A percentile compares a stretch with the other conserved stretches of the same genome.
Conservation (phyloP, 805 yeast genomes). For the Wickerhamiella azyma region DNA sequence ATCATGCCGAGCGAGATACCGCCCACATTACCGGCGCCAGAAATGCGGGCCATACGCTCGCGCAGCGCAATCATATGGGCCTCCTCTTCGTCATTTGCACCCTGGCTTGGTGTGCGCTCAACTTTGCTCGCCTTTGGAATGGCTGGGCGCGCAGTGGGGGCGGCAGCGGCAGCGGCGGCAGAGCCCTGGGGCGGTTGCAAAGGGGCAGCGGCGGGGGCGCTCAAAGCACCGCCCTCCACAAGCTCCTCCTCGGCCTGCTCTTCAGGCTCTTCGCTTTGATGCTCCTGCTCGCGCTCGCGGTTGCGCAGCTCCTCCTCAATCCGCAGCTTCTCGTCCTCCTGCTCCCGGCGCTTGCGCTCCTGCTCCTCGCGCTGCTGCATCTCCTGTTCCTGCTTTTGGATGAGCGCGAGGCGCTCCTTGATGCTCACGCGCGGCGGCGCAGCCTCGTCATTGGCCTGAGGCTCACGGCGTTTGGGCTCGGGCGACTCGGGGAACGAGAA, state of each 20-base stretch:
- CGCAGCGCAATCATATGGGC: constrained; percentile 61
- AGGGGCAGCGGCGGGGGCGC: background rate
- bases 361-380: constrained; percentile 29
- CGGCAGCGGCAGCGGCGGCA: constrained; percentile 5
- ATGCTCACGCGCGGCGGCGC: constrained; percentile 66
- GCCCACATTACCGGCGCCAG: constrained; percentile 79
- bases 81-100: constrained; percentile 33
- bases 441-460: constrained; percentile 20
- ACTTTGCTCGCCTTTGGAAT: constrained; percentile 18
- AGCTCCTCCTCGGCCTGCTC: constrained; percentile 10
- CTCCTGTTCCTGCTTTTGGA: constrained; percentile 55
- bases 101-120: constrained; percentile 14
- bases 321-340: constrained; percentile 28
- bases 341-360: constrained; percentile 56
- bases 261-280: background rate
- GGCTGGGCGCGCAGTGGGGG: constrained; percentile 17
- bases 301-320: constrained; percentile 5
- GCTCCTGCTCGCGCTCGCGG: constrained; percentile 28
- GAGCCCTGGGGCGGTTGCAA: background rate
- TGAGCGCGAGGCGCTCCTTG: constrained; percentile 71
- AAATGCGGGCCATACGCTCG: constrained; percentile 90
- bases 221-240: background rate
- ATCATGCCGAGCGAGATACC: constrained; percentile 39
- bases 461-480: constrained; percentile 12
- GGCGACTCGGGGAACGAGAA: constrained; percentile 5